Base-by-base conservation (phyloP, 495 filamentous ascomycete species). In the Rostrohypoxylon terebratum region DNA sequence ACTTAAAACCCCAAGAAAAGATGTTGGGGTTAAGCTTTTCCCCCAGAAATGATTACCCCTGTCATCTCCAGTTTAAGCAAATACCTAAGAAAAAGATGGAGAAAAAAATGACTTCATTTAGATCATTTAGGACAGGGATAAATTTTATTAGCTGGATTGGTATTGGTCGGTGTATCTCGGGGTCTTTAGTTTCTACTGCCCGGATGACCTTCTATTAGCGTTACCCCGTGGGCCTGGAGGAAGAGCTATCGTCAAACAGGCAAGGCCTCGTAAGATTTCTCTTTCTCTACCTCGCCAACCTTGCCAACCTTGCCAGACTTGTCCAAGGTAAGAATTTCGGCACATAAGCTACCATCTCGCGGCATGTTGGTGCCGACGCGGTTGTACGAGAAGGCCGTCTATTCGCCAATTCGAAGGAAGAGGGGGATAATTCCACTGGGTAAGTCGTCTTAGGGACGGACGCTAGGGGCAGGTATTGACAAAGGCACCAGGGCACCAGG, bases 61-160 rank as follows among this genome's bases (percentile, higher is more conserved):
- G 36, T 66, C 38, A 11, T 62, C 45, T 55, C 68, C 55, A 45
- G 57, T 59, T 5, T 44, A n/a, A n/a, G n/a, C n/a, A n/a, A n/a
- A n/a, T n/a, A n/a, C n/a, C n/a, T n/a, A 45, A 9, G 6, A 47
- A 47, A 47, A 53, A 54, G 7, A 18, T 44, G 53, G 60, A 51
- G 60, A 33, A 33, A 36, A 61, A 16, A 45, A 70, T 70, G 54
- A 64, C 59, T 50, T 63, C 33, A 59, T 51, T 59, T 14, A 20
- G 28, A 25, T 34, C 47, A 40, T 16, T 40, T 63, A 5, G n/a
- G 16, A 20, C 16, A 18, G 42, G 42, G n/a, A 45, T 45, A 1
- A 16, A 45, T 45, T 45, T 45, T 1, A 45, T 45, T 45, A 45
- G 42, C 42, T 18, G n/a, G 16, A 20, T 20, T 45, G n/a, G 42